Evolutionary conservation across 2,329 filamentous ascomycete species (phyloP).

Genomic region (Paecilomyces sp.): DNA sequence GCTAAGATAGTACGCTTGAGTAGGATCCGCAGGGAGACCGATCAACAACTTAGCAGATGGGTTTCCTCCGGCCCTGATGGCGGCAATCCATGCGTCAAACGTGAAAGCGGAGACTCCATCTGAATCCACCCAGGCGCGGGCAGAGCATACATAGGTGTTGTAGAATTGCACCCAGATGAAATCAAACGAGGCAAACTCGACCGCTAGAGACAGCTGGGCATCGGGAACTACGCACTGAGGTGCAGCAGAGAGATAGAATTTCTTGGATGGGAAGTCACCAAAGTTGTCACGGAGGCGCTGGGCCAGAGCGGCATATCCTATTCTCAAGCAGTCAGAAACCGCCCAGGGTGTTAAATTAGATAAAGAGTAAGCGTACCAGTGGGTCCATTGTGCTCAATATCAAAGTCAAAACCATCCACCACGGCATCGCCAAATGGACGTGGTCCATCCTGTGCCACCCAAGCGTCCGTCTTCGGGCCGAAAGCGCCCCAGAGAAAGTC

Average conservation of each 20-base stretch:
- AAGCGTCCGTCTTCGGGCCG: constrained; percentile 31
- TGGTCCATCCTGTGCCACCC: constrained; percentile 26
- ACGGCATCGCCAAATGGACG: constrained; percentile 42
- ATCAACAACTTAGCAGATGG: constrained; percentile 47
- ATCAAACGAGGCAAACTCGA: constrained; percentile 41
- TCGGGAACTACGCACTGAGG: constrained; percentile 49
- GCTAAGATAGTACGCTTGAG: constrained; percentile 38
- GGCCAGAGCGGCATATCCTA: constrained; percentile 43
- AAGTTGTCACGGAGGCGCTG: constrained; percentile 39
- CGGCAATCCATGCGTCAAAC: constrained; percentile 39
- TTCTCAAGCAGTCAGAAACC: background rate
- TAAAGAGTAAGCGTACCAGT: background rate
- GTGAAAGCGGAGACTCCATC: constrained; percentile 32
- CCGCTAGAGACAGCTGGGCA: constrained; percentile 38
- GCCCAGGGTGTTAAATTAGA: background rate
- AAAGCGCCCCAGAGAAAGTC: constrained; percentile 46
- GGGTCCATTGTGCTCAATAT: constrained; percentile 36
- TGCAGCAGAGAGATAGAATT: constrained; percentile 47
- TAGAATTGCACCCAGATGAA: constrained; percentile 52
- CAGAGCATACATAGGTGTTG: constrained; percentile 47
- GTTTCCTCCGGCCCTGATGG: constrained; percentile 28
- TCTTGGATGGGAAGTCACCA: constrained; percentile 19
- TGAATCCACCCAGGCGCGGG: constrained; percentile 33
- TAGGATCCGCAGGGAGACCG: constrained; percentile 40
- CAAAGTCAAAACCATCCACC: constrained; percentile 49